A percentile compares a stretch with the other conserved stretches of the same genome.
phyloP scores from a whole-genome alignment of 1,284 basidiomycete genomes.

The Ceratobasidium sp. region DNA sequence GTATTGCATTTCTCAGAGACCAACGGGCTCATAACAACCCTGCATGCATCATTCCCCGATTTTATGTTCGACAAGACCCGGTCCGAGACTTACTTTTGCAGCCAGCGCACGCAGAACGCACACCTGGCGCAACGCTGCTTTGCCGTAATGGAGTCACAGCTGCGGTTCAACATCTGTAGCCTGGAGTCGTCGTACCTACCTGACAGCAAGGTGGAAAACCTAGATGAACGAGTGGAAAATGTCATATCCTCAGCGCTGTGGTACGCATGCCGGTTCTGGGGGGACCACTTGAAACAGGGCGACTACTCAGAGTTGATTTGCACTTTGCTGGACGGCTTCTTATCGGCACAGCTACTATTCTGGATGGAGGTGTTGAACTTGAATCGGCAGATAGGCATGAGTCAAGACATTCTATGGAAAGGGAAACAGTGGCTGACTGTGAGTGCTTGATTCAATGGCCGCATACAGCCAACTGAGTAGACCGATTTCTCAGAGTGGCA shows the following conservation, averaged over 20 bases:
- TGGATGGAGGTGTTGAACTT: slow-evolving; percentile 17
- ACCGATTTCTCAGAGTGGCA: not conserved
- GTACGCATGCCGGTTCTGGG: slow-evolving; percentile 1
- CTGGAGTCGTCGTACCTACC: not conserved
- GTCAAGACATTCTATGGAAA: not conserved
- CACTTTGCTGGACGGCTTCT: not conserved
- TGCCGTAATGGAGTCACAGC: not conserved
- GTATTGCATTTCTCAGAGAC: not conserved
- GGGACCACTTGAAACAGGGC: not conserved
- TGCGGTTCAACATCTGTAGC: not conserved
- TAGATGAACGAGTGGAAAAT: not conserved
- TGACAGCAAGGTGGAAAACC: not conserved
- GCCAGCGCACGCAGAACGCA: not conserved
- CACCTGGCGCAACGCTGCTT: not conserved
- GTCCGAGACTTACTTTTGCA: not conserved
- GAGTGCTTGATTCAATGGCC: not conserved
- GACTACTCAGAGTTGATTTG: not conserved
- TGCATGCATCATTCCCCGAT: slow-evolving; percentile 1
- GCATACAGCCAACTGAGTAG: not conserved
- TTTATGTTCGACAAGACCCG: not conserved
- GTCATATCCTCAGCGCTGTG: not conserved
- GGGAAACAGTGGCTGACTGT: not conserved
- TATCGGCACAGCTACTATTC: not conserved
- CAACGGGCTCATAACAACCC: not conserved
- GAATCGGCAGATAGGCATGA: not conserved